Base-by-base conservation (phyloP, 1,139 yeast species). In the Hyphopichia burtonii region DNA sequence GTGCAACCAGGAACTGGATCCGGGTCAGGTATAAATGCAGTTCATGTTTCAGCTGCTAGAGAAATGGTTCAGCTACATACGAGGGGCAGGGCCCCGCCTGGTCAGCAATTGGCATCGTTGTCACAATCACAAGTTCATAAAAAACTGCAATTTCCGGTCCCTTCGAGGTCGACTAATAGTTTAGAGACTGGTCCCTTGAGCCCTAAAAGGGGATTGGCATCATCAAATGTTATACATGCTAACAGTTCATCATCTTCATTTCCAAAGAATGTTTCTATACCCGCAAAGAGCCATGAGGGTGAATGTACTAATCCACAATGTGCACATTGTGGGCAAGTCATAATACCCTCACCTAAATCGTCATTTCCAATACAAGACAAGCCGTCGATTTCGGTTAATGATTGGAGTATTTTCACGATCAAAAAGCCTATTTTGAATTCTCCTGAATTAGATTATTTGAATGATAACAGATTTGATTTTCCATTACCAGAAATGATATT, bases 401-500 rank as follows among this genome's bases (percentile, higher is more conserved):
- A 82, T 44, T 93, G 98, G 98, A 78, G 80, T 45, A 78, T 93
- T 9, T 77, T 73, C 49, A 84, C 96, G 0, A 68, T 73, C 37
- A 82, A 89, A 57, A 78, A 78, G 42, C 96, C 99, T 0, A 93
- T 93, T 36, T 66, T 89, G 45, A 83, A 78, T 49, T 74, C 93
- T 1, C 69, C 66, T 3, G 96, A 90, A 58, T 76, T 93, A 44
- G 97, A 90, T 46, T 66, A 66, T 10, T 75, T 85, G 52, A 85
- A 81, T 45, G 79, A 75, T 6, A 61, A 76, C n/a, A 55, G 74
- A 42, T 74, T 85, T 44, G 81, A 82, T 10, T 80, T 93, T 50
- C 96, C 98, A 0, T 66, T 93, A 41, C 99, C 99, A 0, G 99
- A 93, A 59, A 93, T 93, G 99, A 90, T 93, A 14, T 93, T 93